Percentiles rank a stretch among this genome's conserved stretches.
Evolutionary conservation across 129 eudicot genomes (phyloP).

Genomic region (Oenanthe sinensis): DNA sequence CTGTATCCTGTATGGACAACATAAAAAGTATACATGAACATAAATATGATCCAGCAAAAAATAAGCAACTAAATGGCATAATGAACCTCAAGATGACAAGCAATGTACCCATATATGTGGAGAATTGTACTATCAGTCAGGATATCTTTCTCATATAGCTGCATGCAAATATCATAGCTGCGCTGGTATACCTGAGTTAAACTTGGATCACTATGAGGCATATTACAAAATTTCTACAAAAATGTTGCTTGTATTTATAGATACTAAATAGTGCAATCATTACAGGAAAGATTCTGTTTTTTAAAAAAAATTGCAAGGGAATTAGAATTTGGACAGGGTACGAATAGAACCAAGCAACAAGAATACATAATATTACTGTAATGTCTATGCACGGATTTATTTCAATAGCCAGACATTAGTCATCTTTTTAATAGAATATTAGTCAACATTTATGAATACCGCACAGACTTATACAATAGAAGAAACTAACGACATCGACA

Average conservation of each 20-base stretch:
- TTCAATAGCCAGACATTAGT: background rate
- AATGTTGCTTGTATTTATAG: background rate
- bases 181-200: constrained; percentile 43
- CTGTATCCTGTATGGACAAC: constrained; percentile 40
- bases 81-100: background rate
- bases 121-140: constrained; percentile 41
- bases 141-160: constrained; percentile 47
- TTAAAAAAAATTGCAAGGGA: background rate
- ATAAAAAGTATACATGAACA: background rate
- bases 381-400: background rate
- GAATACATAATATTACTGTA: background rate
- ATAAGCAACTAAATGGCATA: background rate
- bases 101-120: constrained; percentile 39
- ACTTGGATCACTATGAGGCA: background rate
- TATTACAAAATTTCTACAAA: background rate
- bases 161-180: constrained; percentile 47
- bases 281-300: background rate
- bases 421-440: background rate
- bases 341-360: background rate
- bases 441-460: background rate
- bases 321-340: background rate
- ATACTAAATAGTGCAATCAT: background rate
- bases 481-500: constrained; percentile 11
- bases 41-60: background rate
- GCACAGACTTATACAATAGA: background rate